phyloP scores from a whole-genome alignment of 1,284 basidiomycete genomes.

The Sporisorium iseilematis-ciliati region DNA sequence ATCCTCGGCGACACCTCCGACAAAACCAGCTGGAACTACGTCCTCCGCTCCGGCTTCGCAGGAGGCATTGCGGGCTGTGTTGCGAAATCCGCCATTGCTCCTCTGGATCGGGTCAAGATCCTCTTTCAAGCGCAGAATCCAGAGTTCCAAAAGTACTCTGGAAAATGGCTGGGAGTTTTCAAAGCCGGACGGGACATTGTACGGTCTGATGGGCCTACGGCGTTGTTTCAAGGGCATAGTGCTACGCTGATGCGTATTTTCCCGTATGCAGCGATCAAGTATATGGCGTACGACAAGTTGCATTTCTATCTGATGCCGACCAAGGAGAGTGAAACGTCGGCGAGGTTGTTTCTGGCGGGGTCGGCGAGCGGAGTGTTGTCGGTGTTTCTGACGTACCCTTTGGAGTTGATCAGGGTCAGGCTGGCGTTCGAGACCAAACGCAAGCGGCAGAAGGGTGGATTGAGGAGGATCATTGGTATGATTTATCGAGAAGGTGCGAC shows the following conservation, averaged over 20 bases:
- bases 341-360: constrained; percentile 87
- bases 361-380: constrained; percentile 88
- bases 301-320: constrained; percentile 87
- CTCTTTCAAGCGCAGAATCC: constrained; percentile 97
- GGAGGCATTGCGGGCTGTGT: constrained; percentile 94
- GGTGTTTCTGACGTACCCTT: constrained; percentile 91
- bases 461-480: constrained; percentile 58
- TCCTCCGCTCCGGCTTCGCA: constrained; percentile 84
- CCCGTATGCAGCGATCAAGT: constrained; percentile 97
- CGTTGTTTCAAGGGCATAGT: constrained; percentile 94
- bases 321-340: constrained; percentile 80
- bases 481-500: constrained; percentile 67
- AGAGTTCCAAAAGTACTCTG: constrained; percentile 90
- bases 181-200: constrained; percentile 86
- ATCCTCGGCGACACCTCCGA: constrained; percentile 69
- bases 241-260: constrained; percentile 83
- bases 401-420: constrained; percentile 94
- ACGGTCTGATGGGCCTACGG: constrained; percentile 78
- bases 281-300: constrained; percentile 93
- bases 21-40: constrained; percentile 79
- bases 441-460: constrained; percentile 61
- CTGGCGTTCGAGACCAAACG: constrained; percentile 86
- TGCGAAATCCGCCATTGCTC: constrained; percentile 96
- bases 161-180: constrained; percentile 86
- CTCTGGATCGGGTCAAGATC: constrained; percentile 97